Percentiles rank a stretch among this genome's conserved stretches.
phyloP scores from a whole-genome alignment of 768 basidiomycete species.

The Trichaptum fuscoviolaceum region DNA sequence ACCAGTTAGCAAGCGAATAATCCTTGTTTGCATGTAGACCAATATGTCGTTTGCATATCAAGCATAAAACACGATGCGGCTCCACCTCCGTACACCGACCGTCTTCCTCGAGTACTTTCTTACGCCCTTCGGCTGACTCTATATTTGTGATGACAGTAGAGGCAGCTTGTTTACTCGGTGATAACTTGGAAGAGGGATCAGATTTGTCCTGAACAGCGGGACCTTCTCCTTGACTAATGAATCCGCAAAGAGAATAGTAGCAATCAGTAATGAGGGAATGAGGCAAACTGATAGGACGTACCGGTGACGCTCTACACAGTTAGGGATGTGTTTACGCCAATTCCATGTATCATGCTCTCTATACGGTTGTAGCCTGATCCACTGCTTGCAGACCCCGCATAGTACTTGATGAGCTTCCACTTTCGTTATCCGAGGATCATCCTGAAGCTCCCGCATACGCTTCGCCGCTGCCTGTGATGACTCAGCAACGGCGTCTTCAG shows the following conservation, averaged over 20 bases:
- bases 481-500: background rate
- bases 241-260: background rate
- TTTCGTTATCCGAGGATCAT: conserved; percentile 16
- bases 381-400: conserved; percentile 59
- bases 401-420: conserved; percentile 46
- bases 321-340: conserved; percentile 1
- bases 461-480: conserved; percentile 44
- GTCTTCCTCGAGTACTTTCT: background rate
- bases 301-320: background rate
- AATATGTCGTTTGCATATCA: conserved; percentile 59
- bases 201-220: background rate
- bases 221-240: background rate
- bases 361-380: conserved; percentile 38
- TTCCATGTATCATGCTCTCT: background rate
- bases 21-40: conserved; percentile 17
- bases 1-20: background rate
- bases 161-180: background rate
- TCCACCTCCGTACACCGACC: conserved; percentile 29
- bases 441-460: conserved; percentile 47
- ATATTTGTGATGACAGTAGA: no score
- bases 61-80: conserved; percentile 50
- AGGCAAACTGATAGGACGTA: background rate
- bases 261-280: background rate
- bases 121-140: background rate
- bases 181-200: background rate